Percentiles rank a stretch among this genome's conserved stretches.
phyloP scores from a whole-genome alignment of 1,284 basidiomycete species.

The Pseudozyma sp. region DNA sequence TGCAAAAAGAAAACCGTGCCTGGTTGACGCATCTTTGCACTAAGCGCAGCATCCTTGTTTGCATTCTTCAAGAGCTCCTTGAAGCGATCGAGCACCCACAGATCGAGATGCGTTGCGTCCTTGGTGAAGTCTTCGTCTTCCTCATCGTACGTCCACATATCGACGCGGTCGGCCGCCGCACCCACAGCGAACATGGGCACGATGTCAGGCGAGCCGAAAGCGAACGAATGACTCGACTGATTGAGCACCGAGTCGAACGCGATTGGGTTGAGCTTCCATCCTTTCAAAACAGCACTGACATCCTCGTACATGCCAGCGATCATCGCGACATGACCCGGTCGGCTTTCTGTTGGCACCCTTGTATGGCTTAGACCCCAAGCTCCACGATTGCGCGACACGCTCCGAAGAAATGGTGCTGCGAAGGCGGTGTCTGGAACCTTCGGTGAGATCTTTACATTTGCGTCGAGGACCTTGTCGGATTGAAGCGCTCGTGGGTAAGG shows the following conservation, averaged over 20 bases:
- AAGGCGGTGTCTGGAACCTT: conserved; percentile 25
- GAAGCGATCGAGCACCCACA: conserved; percentile 82
- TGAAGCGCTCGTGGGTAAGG: conserved; percentile 32
- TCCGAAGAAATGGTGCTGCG: conserved; percentile 81
- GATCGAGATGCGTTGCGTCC: conserved; percentile 82
- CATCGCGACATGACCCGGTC: conserved; percentile 87
- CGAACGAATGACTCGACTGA: conserved; percentile 81
- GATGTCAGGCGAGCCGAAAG: conserved; percentile 90
- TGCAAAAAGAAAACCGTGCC: conserved; percentile 85
- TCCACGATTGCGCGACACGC: conserved; percentile 76
- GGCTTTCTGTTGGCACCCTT: conserved; percentile 85
- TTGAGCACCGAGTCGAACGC: conserved; percentile 92
- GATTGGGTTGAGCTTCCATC: conserved; percentile 90
- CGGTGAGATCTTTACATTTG: background rate
- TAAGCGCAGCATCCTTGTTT: conserved; percentile 62
- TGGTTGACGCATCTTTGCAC: conserved; percentile 72
- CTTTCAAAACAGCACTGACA: conserved; percentile 87
- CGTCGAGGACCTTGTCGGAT: conserved; percentile 1
- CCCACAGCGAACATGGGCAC: conserved; percentile 87
- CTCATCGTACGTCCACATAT: conserved; percentile 82
- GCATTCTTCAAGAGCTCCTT: conserved; percentile 70
- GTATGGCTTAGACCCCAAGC: conserved; percentile 88
- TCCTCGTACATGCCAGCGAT: conserved; percentile 95
- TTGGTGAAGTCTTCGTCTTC: conserved; percentile 74
- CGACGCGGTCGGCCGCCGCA: conserved; percentile 76